phyloP scores from a whole-genome alignment of 441 rosid species.

The Euphorbia corollata region DNA sequence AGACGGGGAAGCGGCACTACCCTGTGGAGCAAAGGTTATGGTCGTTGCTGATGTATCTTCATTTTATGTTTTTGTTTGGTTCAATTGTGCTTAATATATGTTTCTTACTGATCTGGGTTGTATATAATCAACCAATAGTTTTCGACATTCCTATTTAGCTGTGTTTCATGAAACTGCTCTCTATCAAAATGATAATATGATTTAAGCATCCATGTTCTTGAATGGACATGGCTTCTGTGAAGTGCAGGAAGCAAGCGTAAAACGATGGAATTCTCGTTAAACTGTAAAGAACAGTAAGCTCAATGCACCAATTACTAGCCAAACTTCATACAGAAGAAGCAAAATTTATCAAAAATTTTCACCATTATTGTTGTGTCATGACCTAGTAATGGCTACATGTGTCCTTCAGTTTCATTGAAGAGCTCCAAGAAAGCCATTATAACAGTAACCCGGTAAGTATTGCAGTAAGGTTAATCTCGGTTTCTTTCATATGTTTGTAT shows the following conservation, averaged over 20 bases:
- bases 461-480: neutral
- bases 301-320: neutral
- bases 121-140: neutral
- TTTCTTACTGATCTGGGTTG: neutral
- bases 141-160: neutral
- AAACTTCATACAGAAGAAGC: neutral
- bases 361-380: neutral
- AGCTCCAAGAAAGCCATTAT: neutral
- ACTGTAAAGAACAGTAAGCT: neutral
- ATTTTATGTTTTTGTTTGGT: neutral
- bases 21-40: neutral
- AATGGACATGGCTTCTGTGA: neutral
- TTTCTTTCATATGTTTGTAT: neutral
- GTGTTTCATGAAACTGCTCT: neutral
- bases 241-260: neutral
- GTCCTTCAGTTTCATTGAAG: neutral
- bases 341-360: neutral
- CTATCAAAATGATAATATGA: neutral
- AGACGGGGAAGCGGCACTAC: neutral
- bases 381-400: neutral
- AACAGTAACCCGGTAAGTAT: too few species aligned
- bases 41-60: neutral
- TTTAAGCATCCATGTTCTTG: neutral
- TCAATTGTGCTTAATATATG: neutral
- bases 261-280: constrained; percentile 2